Base-by-base conservation (phyloP, 2,329 filamentous ascomycete species). In the Coniochaeta pulveracea region DNA sequence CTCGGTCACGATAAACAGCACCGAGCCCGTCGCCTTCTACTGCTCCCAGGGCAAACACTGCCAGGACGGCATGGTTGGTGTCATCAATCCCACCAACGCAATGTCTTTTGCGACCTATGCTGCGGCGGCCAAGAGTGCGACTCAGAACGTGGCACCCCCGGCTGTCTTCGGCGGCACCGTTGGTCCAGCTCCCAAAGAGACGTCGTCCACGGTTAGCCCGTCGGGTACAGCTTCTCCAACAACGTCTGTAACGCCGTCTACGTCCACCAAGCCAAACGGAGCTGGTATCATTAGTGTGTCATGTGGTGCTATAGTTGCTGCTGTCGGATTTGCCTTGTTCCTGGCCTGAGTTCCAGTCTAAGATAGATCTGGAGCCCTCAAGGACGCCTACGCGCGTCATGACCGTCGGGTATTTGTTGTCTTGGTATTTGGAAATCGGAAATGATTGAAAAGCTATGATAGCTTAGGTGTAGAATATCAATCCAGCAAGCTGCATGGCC, bases 21-120 rank as follows among this genome's bases (percentile, higher is more conserved):
- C 47, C 6, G 54, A 57, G 37, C 61, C 62, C 11, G 50, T 63
- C 19, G 60, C 61, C 50, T 63, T 55, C 49, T 66, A 65, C 52
- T 64, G 61, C 51, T 53, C 58, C 3, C 59, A 64, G 37, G 15
- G 16, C 22, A 51, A 47, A 42, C 60, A 65, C 47, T 66, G 62
- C 47, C 55, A 60, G 38, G 40, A 34, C 17, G 61, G 61, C 37
- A 65, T 66, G 62, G 55, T 57, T 32, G 61, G 59, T 21, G 57
- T 61, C 26, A 54, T 66, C 41, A 66, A 66, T 42, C 52, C 59
- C 3, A 22, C 36, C 6, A 19, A 19, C 17, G 19, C 28, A 5
- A 31, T 19, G 18, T 19, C 28, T 17, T n/a, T 10, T 11, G 28
- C 28, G 18, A 31, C 7, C 28, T 31, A 19, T 19, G 28, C 28